Base-by-base conservation (phyloP, 805 yeast species). In the Tanozyma kutaoensis region DNA sequence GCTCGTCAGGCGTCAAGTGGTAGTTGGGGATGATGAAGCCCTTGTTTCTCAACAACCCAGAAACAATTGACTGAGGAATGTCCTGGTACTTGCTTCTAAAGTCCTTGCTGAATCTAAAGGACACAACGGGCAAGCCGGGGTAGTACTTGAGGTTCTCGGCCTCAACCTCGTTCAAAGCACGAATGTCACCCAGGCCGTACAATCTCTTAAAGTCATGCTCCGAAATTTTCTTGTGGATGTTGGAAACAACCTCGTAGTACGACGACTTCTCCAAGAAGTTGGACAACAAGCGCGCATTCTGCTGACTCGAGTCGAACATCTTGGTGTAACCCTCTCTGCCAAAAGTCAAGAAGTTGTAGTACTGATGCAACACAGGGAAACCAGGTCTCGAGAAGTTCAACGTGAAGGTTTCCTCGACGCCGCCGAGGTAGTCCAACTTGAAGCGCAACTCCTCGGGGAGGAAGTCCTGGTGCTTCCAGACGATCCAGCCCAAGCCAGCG, bases 321-420 rank as follows among this genome's bases (percentile, higher is more conserved):
- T 65, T 58, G 36, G 60, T 49, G 58, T 66, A 85, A n/a, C 96
- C 96, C 19, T 64, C 63, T 33, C 48, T 52, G 6, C 95, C 96
- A 20, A 73, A 58, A 22, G 70, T 59, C 39, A 85, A 54, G 40
- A 85, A 73, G 50, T 79, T 78, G 62, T 58, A 84, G 61, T 85
- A 86, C 55, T 85, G 95, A 45, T 77, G 84, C 35, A 85, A 62
- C 18, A 86, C 86, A 32, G 86, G 93, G 68, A 72, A 80, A 1
- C 95, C 95, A 6, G 96, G 91, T 48, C 95, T 72, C 6, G 93
- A 80, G 53, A 85, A 85, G 57, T 85, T 85, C 48, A 85, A 65
- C 21, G 75, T 81, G 58, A 72, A 86, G 15, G 91, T 76, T 50
- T 78, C 88, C 51, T 85, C 95, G 5, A 75, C 65, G 14, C 94